Evolutionary conservation across 768 basidiomycete genomes (phyloP), one percentile per base, ranked within the genome.

Genomic region (Tricholoma matsutake): DNA sequence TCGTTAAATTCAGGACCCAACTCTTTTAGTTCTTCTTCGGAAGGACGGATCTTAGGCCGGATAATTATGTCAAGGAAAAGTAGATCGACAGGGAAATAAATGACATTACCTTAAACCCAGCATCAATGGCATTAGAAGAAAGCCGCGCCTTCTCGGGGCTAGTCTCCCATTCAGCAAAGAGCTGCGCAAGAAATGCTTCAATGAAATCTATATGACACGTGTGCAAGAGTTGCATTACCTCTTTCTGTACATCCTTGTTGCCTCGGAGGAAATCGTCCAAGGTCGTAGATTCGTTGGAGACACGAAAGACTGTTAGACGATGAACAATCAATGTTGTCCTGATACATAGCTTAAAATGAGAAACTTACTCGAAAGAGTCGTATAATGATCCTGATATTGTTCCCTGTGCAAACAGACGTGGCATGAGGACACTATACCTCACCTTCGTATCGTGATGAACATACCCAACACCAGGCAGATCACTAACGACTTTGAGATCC

Each of bases 1-100:
- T 78, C 76, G 66, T 86, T 86, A 75, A 88, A 89, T 67, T 89
- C 87, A 14, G 86, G 87, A n/a, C 87, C 87, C 86, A 88, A 88
- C 72, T 88, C 86, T 70, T 87, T 88, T 61, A 88, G 75, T 69
- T 89, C 88, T 64, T 79, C 83, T 68, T 83, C 83, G 1, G 85
- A 85, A 1, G 87, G 88, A 32, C 87, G 86, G 65, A 89, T 87
- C 86, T 86, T 10, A 37, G 8, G 18, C 14, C n/a, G n/a, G 1
- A 6, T 25, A 7, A 9, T 52, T n/a, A 37, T 41, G 32, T 25
- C 22, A 25, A 3, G 22, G 22, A 25, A 13, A 2, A 4, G 7
- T 37, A 4, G 20, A 32, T 2, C 6, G 20, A 41, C 53, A 35
- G 55, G 41, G 37, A 22, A 57, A 45, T 6, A 10, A 14, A 54